Percentiles rank a stretch among this genome's conserved stretches.
Conservation (phyloP, 2,329 filamentous ascomycete genomes). For the Pseudogymnoascus verrucosus region DNA sequence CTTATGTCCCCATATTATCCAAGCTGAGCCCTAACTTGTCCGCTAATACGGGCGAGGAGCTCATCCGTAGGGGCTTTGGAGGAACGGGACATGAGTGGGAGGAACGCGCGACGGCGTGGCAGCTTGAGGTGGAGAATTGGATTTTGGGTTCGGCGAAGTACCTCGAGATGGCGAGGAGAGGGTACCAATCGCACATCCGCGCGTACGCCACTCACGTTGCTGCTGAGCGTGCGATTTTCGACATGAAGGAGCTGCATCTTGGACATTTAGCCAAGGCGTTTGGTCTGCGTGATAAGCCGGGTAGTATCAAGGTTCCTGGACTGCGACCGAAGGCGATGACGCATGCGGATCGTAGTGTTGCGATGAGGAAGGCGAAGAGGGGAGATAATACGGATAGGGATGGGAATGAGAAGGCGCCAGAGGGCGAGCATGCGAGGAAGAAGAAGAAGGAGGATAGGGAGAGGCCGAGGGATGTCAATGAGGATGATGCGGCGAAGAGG, state of each 20-base stretch:
- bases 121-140: slow-evolving; percentile 60
- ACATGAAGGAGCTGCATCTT: slow-evolving; percentile 83
- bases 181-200: slow-evolving; percentile 84
- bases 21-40: slow-evolving; percentile 45
- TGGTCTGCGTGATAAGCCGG: slow-evolving; percentile 78
- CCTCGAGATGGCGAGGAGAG: slow-evolving; percentile 73
- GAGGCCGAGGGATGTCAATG: slow-evolving; percentile 35
- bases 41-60: slow-evolving; percentile 52
- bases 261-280: slow-evolving; percentile 94
- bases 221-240: slow-evolving; percentile 77
- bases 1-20: slow-evolving; percentile 59
- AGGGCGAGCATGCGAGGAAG: slow-evolving; percentile 26
- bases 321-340: slow-evolving; percentile 35
- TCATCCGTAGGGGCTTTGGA: slow-evolving; percentile 58
- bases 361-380: slow-evolving; percentile 28
- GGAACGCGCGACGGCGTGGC: slow-evolving; percentile 57
- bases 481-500: slow-evolving; percentile 52
- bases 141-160: slow-evolving; percentile 55
- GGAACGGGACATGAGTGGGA: slow-evolving; percentile 49
- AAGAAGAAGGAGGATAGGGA: slow-evolving; percentile 31
- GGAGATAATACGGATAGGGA: slow-evolving; percentile 16
- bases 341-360: slow-evolving; percentile 33
- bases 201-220: slow-evolving; percentile 92
- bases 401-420: slow-evolving; percentile 25
- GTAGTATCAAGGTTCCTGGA: slow-evolving; percentile 59